These are phyloP conservation scores for Penicillium chermesinum DNA, from an alignment of 495 filamentous ascomycete genomes.

Conservation along the genomic window DNA sequence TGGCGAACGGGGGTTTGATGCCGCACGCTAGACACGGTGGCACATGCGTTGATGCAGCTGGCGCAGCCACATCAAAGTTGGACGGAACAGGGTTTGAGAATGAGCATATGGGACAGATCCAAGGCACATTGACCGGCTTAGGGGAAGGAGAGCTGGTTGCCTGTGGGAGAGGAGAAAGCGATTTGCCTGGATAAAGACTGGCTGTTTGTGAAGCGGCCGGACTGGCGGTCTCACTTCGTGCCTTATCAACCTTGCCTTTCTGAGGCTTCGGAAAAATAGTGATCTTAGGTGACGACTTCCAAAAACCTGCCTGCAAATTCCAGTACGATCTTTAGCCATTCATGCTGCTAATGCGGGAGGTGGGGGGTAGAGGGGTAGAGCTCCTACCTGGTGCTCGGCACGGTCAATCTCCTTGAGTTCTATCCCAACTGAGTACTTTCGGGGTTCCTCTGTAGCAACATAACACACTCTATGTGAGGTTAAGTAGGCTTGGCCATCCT, in stretches of 20 bases:
- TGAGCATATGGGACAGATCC: constrained; percentile 96
- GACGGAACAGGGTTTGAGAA: constrained; percentile 94
- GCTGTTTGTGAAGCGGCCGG: constrained; percentile 27
- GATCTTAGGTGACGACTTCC: constrained; percentile 93
- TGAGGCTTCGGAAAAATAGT: constrained; percentile 73
- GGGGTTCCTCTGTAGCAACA: constrained; percentile 81
- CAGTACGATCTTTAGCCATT: not conserved
- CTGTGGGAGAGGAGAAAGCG: constrained; percentile 25
- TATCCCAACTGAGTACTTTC: constrained; percentile 78
- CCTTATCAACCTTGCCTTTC: constrained; percentile 46
- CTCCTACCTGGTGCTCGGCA: constrained; percentile 77
- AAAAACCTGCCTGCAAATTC: constrained; percentile 68
- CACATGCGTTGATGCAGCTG: constrained; percentile 67
- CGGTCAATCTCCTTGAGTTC: constrained; percentile 88
- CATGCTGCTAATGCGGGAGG: constrained; percentile 1
- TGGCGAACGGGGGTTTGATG: constrained; percentile 80
- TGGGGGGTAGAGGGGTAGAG: constrained; percentile 1
- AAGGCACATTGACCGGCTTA: constrained; percentile 61
- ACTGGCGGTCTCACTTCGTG: constrained; percentile 30
- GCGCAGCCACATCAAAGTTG: constrained; percentile 81
- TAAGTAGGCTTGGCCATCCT: constrained; percentile 93
- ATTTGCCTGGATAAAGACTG: constrained; percentile 13
- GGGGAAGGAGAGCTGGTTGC: constrained; percentile 22
- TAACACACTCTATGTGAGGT: constrained; percentile 95
- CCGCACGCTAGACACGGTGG: constrained; percentile 90